Conservation (phyloP, 78 protist species). For the Acrasis kona region DNA sequence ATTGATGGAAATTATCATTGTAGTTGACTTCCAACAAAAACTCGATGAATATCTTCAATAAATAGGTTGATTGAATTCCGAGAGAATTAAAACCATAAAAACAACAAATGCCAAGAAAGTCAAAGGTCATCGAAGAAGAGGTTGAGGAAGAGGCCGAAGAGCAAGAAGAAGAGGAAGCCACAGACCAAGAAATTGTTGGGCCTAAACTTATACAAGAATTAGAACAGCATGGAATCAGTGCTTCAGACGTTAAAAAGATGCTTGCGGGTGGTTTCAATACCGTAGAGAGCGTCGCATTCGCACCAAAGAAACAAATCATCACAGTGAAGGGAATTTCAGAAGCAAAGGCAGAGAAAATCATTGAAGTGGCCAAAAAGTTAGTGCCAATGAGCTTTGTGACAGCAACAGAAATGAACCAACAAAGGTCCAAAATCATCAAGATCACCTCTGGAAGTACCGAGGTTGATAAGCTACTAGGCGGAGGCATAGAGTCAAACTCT, state of each 20-base stretch:
- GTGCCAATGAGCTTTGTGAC: conserved; percentile 89
- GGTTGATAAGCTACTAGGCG: conserved; percentile 83
- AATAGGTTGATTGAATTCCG: too few species aligned
- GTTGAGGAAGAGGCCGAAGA: conserved; percentile 8
- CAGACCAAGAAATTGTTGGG: not conserved
- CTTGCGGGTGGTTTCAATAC: conserved; percentile 87
- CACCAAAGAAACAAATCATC: conserved; percentile 68
- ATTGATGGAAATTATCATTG: too few species aligned
- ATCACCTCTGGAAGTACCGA: conserved; percentile 92
- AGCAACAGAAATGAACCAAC: conserved; percentile 81
- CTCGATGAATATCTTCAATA: too few species aligned
- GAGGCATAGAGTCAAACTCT: conserved; percentile 98
- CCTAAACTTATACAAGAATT: not conserved
- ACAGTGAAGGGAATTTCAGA: conserved; percentile 91
- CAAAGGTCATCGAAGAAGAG: conserved; percentile 20
- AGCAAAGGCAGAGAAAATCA: conserved; percentile 90
- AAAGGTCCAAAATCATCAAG: conserved; percentile 53
- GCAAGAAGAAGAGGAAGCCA: not conserved
- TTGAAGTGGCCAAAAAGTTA: conserved; percentile 66
- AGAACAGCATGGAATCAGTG: conserved; percentile 55
- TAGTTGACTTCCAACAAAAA: too few species aligned
- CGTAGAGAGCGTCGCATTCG: conserved; percentile 82
- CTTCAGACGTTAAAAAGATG: conserved; percentile 84
- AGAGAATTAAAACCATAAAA: too few species aligned
- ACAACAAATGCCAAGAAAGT: not conserved